A percentile compares a stretch with the other conserved stretches of the same genome.
These are phyloP conservation scores for Kodamaea sp. DNA, from an alignment of 1,139 yeast species.

Conservation along the genomic window DNA sequence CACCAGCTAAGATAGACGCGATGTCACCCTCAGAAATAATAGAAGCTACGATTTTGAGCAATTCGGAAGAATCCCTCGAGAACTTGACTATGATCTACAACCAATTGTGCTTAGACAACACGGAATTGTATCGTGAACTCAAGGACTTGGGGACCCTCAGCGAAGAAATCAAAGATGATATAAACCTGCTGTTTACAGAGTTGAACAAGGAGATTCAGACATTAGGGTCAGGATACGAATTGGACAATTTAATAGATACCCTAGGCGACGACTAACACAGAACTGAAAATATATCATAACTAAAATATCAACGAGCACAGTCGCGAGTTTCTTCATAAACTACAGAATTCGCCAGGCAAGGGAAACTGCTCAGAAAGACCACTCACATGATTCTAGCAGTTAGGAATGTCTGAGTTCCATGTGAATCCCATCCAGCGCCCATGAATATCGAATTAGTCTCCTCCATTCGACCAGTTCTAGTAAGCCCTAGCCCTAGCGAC, in stretches of 20 bases:
- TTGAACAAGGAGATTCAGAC: conserved; percentile 33
- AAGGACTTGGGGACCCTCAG: conserved; percentile 24
- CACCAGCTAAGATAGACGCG: conserved; percentile 33
- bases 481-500: too few species aligned
- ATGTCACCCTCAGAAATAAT: conserved; percentile 37
- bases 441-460: too few species aligned
- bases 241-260: conserved; percentile 25
- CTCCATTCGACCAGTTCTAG: too few species aligned
- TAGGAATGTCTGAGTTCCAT: too few species aligned
- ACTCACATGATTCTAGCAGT: too few species aligned
- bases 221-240: conserved; percentile 20
- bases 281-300: too few species aligned
- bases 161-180: conserved; percentile 22
- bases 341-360: too few species aligned
- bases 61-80: conserved; percentile 26
- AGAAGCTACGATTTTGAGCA: conserved; percentile 30
- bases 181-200: conserved; percentile 24
- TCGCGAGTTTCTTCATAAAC: too few species aligned
- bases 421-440: too few species aligned
- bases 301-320: too few species aligned
- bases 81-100: conserved; percentile 38
- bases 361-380: too few species aligned
- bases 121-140: conserved; percentile 29
- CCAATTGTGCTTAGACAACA: conserved; percentile 39
- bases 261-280: background rate